Evolutionary conservation across 2,329 filamentous ascomycete species (phyloP), one percentile per base, ranked within the genome.

Genomic region (Xylariaceae sp.): DNA sequence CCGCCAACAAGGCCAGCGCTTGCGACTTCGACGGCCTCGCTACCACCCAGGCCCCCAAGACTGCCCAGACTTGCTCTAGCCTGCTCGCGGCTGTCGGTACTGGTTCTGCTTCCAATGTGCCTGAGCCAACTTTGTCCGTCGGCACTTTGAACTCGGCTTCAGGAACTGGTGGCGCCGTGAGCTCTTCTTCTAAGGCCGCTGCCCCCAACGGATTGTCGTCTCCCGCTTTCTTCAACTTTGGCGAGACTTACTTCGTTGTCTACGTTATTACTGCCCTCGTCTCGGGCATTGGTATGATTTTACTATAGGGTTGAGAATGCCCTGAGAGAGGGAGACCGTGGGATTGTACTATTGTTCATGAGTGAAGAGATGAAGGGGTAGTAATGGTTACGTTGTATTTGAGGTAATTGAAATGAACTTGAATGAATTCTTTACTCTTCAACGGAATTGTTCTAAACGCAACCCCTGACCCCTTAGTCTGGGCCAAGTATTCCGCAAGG

Each of bases 11-110:
- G 62, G 71, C 76, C 30, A 76, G 76, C 57, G 87, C 89, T 37
- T 95, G 90, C 73, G 79, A 85, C 78, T 92, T 92, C 75, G 77
- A 81, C 59, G 88, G 89, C 67, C 77, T 85, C 67, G 89, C 87
- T 53, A 77, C 77, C 59, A 77, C 81, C 57, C 81, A 78, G 60
- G 70, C 77, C 54, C 72, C 78, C 52, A 68, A 75, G 51, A 76
- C 77, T 39, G 75, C 80, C 11, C 75, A 76, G 34, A 74, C 73
- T 58, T 93, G 90, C 81, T 72, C 75, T 55, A 68, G 74, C 52
- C 78, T 87, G 58, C 76, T 94, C 59, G 75, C 77, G 39, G 80
- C 84, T 64, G 89, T 88, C 60, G 88, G 86, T 67, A 76, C 82
- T 37, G 79, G 78, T 61, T 84, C 84, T 39, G 81, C 80, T 55